These are phyloP conservation scores for Plenodomus tracheiphilus DNA, from an alignment of 2,329 filamentous ascomycete species.

Conservation along the genomic window DNA sequence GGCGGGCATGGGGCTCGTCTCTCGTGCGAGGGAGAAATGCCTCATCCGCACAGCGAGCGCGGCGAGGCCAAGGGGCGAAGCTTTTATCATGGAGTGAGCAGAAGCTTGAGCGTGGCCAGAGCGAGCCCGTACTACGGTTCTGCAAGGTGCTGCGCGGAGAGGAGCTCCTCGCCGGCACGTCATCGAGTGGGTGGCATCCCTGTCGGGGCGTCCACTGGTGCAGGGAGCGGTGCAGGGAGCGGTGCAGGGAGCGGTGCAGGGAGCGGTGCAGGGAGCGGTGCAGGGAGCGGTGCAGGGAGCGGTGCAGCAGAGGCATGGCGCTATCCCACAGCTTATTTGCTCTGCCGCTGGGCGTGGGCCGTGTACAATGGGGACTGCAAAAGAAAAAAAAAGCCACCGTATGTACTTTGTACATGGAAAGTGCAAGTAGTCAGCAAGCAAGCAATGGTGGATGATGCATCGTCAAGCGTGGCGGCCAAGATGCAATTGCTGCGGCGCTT, in stretches of 20 bases:
- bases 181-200: constrained; percentile 3
- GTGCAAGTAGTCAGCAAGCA: too few relatives aligned
- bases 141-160: not conserved
- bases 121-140: too few relatives aligned
- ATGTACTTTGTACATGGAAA: too few relatives aligned
- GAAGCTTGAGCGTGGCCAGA: constrained; percentile 17
- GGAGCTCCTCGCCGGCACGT: not conserved
- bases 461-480: too few relatives aligned
- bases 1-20: constrained; percentile 1
- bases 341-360: constrained; percentile 7
- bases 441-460: too few relatives aligned
- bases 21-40: constrained; percentile 16
- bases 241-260: constrained; percentile 12
- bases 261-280: constrained; percentile 3
- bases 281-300: constrained; percentile 2
- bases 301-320: constrained; percentile 12
- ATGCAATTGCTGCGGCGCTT: too few relatives aligned
- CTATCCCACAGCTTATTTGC: constrained; percentile 21
- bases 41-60: constrained; percentile 2
- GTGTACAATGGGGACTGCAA: too few relatives aligned
- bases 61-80: constrained; percentile 15
- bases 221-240: constrained; percentile 2
- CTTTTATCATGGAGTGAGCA: constrained; percentile 18
- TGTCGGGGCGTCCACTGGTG: constrained; percentile 17
- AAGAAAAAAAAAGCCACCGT: too few relatives aligned